These are phyloP conservation scores for Penicillium mononematosum DNA, from an alignment of 495 filamentous ascomycete genomes.

Conservation along the genomic window DNA sequence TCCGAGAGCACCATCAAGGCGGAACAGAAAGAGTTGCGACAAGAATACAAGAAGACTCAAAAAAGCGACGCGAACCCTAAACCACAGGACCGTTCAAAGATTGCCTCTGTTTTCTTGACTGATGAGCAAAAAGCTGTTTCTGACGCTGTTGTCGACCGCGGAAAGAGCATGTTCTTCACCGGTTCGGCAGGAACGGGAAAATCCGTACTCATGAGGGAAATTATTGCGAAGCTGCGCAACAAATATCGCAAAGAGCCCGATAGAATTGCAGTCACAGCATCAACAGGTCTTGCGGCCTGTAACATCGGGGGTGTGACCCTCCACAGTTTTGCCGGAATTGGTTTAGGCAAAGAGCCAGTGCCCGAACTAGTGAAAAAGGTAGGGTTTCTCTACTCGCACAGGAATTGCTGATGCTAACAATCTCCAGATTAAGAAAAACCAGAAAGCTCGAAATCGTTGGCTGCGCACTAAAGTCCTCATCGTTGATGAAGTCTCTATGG, in stretches of 20 bases:
- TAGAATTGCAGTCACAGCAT: slow-evolving; percentile 87
- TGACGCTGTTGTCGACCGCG: slow-evolving; percentile 68
- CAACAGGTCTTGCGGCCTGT: slow-evolving; percentile 92
- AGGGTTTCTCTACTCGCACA: background rate
- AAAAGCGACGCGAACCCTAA: slow-evolving; percentile 29
- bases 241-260: slow-evolving; percentile 76
- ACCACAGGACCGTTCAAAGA: slow-evolving; percentile 30
- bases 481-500: slow-evolving; percentile 97
- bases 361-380: slow-evolving; percentile 80
- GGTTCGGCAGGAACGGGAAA: slow-evolving; percentile 97
- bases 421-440: slow-evolving; percentile 70
- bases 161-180: slow-evolving; percentile 94
- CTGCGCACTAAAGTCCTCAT: slow-evolving; percentile 80
- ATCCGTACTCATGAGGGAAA: slow-evolving; percentile 89
- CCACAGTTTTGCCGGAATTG: slow-evolving; percentile 95
- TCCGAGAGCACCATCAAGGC: slow-evolving; percentile 80
- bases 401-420: slow-evolving; percentile 14
- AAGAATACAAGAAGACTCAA: slow-evolving; percentile 55
- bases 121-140: slow-evolving; percentile 84
- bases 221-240: slow-evolving; percentile 73
- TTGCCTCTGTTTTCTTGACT: slow-evolving; percentile 70
- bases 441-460: slow-evolving; percentile 87
- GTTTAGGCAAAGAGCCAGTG: slow-evolving; percentile 84
- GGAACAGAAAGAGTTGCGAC: slow-evolving; percentile 70
- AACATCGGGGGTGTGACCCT: slow-evolving; percentile 95